Base-by-base conservation (phyloP, 306 rosid genomes). In the Citrullus amarus region DNA sequence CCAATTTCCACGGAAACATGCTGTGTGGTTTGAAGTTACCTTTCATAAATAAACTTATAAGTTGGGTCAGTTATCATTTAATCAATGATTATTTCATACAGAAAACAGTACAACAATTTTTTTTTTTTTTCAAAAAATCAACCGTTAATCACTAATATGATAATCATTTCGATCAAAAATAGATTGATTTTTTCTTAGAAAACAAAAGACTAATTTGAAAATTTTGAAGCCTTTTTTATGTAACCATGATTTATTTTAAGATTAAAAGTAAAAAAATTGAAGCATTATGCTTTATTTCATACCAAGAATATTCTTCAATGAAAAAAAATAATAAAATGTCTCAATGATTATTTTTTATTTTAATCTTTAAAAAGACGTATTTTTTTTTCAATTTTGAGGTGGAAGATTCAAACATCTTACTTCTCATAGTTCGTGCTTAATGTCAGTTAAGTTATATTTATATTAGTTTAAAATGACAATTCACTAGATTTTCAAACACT, bases 331-430 rank as follows among this genome's bases (percentile, higher is more conserved):
- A 6, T 41, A 65, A 36, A 65, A 32, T 60, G 39, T 34, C 71
- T 6, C 9, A 48, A 48, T 48, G 54, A 13, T 48, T 48, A 48
- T 48, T 12, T 2, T 48, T 6, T 41, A 5, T 41, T 41, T 7
- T 4, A 3, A 6, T 6, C 10, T 43, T 0, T 6, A 43, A 43
- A 36, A 36, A 36, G 0, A 5, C 5, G 0, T 4, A 0, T 36
- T 5, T 36, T 36, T 36, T 36, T 36, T 36, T 36, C 4, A 36
- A 36, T 36, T 36, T 5, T 43, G 0, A 9, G 2, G 11, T 43
- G 46, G 10, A 9, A 3, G 0, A 44, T 44, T 10, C 2, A 44
- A 44, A 44, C 8, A 9, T 44, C 16, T 48, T 12, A 48, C 0
- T 48, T 2, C 0, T 48, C 2, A 48, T 48, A 48, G 3, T 48